A percentile compares a stretch with the other conserved stretches of the same genome.
phyloP scores from a whole-genome alignment of 2,329 filamentous ascomycete genomes.

The Colletotrichum brevisporum region DNA sequence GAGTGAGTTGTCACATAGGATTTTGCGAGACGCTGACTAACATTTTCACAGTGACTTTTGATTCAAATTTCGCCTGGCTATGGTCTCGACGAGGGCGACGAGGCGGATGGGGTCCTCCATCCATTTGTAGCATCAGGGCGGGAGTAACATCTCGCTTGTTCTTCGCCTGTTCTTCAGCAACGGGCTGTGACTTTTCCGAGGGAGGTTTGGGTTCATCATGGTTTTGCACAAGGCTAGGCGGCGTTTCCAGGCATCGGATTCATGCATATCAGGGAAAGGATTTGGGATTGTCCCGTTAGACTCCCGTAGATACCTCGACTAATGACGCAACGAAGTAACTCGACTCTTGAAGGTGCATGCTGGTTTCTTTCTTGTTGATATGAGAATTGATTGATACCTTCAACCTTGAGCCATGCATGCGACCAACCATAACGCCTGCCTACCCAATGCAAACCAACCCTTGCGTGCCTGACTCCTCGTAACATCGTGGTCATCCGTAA shows the following conservation, averaged over 20 bases:
- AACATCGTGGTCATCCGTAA: slow-evolving; percentile 26
- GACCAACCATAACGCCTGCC: slow-evolving; percentile 14
- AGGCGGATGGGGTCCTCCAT: neutral
- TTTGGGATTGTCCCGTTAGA: slow-evolving; percentile 36
- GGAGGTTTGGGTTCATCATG: slow-evolving; percentile 24
- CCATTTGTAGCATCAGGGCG: neutral
- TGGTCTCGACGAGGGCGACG: slow-evolving; percentile 4
- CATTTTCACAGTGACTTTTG: slow-evolving; percentile 24
- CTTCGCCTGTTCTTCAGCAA: neutral
- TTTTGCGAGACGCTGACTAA: neutral
- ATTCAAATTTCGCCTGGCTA: neutral
- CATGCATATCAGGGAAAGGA: slow-evolving; percentile 37
- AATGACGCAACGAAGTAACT: slow-evolving; percentile 38
- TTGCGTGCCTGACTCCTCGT: slow-evolving; percentile 24
- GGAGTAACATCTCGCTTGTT: neutral
- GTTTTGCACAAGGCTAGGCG: slow-evolving; percentile 23
- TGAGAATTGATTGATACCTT: neutral
- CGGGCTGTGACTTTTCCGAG: neutral
- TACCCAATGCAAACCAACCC: slow-evolving; percentile 4
- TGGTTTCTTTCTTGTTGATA: neutral
- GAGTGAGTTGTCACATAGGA: slow-evolving; percentile 60
- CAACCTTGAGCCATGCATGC: neutral
- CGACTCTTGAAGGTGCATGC: neutral
- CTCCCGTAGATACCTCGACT: slow-evolving; percentile 41
- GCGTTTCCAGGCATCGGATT: slow-evolving; percentile 37